Evolutionary conservation across 2,329 filamentous ascomycete species (phyloP).

Genomic region (Botrytis aclada): DNA sequence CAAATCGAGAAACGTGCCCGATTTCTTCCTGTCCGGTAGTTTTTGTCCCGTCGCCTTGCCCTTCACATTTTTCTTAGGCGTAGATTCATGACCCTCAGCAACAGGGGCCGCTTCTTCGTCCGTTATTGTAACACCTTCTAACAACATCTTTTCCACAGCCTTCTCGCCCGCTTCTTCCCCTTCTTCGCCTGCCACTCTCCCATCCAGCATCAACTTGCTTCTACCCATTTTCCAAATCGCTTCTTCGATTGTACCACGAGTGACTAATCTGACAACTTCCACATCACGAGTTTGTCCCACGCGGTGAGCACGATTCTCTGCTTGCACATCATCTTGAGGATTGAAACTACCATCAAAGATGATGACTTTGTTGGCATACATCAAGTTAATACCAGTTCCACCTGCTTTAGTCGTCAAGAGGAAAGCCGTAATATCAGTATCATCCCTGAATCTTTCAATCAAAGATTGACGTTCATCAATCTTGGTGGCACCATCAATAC

Average conservation of each 20-base stretch:
- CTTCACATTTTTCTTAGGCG: constrained; percentile 14
- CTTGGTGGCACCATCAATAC: constrained; percentile 81
- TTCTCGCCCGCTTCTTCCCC: constrained; percentile 38
- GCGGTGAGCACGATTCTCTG: constrained; percentile 92
- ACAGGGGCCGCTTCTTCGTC: constrained; percentile 17
- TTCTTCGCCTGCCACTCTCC: constrained; percentile 61
- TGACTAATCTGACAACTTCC: constrained; percentile 83
- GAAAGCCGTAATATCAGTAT: constrained; percentile 80
- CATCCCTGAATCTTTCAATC: constrained; percentile 79
- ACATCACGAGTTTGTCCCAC: constrained; percentile 89
- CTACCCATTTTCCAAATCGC: constrained; percentile 87
- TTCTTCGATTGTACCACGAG: constrained; percentile 81
- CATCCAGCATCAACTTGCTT: constrained; percentile 88
- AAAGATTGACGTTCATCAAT: constrained; percentile 82
- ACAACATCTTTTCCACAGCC: constrained; percentile 33
- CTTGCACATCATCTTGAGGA: constrained; percentile 96
- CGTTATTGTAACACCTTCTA: constrained; percentile 28
- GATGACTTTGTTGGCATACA: constrained; percentile 93
- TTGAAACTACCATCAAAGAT: constrained; percentile 98
- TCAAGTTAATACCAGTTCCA: constrained; percentile 95
- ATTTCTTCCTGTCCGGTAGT: constrained; percentile 13
- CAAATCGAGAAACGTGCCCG: constrained; percentile 16
- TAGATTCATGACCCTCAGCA: constrained; percentile 15
- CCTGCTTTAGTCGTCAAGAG: constrained; percentile 90
- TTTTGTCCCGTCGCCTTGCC: constrained; percentile 1